phyloP scores from a whole-genome alignment of 2,329 filamentous ascomycete genomes.

The Venturiaceae sp. region DNA sequence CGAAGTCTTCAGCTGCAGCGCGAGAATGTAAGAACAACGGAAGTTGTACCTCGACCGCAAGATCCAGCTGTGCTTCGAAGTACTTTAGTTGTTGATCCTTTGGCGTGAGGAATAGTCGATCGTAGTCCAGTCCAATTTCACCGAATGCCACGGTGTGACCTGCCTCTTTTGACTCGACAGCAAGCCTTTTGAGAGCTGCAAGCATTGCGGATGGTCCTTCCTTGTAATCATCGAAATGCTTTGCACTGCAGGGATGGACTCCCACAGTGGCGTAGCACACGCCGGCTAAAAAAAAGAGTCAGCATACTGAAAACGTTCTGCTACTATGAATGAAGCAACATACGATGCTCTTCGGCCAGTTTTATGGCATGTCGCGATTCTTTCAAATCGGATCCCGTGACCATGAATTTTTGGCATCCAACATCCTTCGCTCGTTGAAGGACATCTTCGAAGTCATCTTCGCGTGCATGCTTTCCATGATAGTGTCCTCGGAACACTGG shows the following conservation, averaged over 20 bases:
- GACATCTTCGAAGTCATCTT: constrained; percentile 65
- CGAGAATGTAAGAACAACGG: constrained; percentile 90
- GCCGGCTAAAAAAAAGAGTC: constrained; percentile 44
- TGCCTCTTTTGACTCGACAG: constrained; percentile 46
- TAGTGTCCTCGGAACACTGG: constrained; percentile 81
- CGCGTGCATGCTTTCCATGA: constrained; percentile 67
- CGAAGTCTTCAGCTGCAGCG: constrained; percentile 79
- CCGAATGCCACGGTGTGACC: constrained; percentile 72
- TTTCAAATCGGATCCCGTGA: constrained; percentile 80
- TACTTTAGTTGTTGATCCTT: constrained; percentile 73
- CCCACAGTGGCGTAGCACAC: constrained; percentile 84
- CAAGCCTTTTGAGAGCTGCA: constrained; percentile 52
- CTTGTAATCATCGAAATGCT: constrained; percentile 59
- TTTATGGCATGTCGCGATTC: constrained; percentile 68
- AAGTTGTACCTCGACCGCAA: constrained; percentile 67
- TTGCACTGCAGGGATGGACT: constrained; percentile 83
- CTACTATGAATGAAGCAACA: constrained; percentile 19
- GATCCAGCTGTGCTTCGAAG: constrained; percentile 71
- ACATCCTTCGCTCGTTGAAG: constrained; percentile 67
- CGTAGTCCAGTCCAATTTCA: constrained; percentile 94
- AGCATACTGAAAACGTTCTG: background rate
- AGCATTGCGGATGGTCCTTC: constrained; percentile 48
- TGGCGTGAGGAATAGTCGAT: constrained; percentile 74
- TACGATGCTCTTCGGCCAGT: constrained; percentile 66
- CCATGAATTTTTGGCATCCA: constrained; percentile 82